These are phyloP conservation scores for Dactylellina parvicollis DNA, from an alignment of 2,329 filamentous ascomycete species.

Conservation along the genomic window DNA sequence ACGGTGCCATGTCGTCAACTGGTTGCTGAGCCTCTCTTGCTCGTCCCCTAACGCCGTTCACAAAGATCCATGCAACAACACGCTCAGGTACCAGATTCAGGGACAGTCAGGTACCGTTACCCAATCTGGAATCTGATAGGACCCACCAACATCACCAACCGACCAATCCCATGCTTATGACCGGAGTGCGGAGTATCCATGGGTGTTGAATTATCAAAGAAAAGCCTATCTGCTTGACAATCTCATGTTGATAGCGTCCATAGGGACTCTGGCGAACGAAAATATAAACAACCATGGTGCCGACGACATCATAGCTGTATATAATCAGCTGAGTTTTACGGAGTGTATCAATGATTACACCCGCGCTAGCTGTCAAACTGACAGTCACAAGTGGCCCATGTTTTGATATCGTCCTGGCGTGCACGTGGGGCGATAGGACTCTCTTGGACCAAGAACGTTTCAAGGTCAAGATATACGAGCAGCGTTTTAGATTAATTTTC, in stretches of 20 bases:
- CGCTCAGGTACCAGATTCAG: constrained; percentile 41
- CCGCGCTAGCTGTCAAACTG: not conserved
- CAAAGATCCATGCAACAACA: constrained; percentile 48
- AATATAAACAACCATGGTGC: too few relatives aligned
- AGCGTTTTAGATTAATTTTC: not conserved
- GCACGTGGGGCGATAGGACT: not conserved
- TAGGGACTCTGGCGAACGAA: too few relatives aligned
- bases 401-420: not conserved
- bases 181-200: too few relatives aligned
- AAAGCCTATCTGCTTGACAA: too few relatives aligned
- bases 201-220: too few relatives aligned
- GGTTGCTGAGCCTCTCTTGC: constrained; percentile 41
- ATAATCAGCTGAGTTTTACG: not conserved
- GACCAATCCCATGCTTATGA: constrained; percentile 11
- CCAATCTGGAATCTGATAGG: constrained; percentile 37
- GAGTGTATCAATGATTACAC: not conserved
- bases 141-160: constrained; percentile 1
- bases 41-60: constrained; percentile 30
- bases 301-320: too few relatives aligned
- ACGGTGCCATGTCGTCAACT: constrained; percentile 53
- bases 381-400: not conserved
- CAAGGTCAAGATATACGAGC: not conserved
- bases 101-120: constrained; percentile 53
- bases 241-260: too few relatives aligned
- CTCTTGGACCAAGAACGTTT: not conserved